Base-by-base conservation (phyloP, 1,139 yeast genomes). In the Meyerozyma elateridarum region DNA sequence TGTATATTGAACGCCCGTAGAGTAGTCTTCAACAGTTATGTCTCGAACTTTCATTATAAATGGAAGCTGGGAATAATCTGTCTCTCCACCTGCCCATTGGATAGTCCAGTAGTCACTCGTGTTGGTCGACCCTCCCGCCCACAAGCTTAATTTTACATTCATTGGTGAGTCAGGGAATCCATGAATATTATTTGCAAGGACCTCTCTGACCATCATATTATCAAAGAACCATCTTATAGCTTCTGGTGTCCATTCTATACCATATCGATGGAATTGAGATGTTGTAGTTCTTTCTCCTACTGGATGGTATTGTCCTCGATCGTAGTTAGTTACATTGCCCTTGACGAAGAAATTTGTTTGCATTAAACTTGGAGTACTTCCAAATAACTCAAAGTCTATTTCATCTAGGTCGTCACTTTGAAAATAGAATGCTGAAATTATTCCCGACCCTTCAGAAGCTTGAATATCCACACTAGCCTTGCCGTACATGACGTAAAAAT, bases 321-420 rank as follows among this genome's bases (percentile, higher is more conserved):
- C 69, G 45, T 66, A 62, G 21, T 57, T 60, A n/a, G 63, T 45
- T 7, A 58, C 52, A 36, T 68, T 63, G 1, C 76, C 76, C 39
- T 67, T 67, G 25, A 64, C 56, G 41, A 70, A 70, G 48, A 49
- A 70, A 45, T 69, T 69, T 14, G 72, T 51, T 38, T 66, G 72
- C 37, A 52, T 58, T 32, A 56, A 55, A 29, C 41, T 50, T 2
- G 47, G 49, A 34, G 59, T 54, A 11, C 64, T 61, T 3, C 75
- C 74, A 42, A 69, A 64, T 20, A 65, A 45, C 36, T 70, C 64
- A 8, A 66, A 45, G 38, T 70, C 76, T 26, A 70, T 66, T 37
- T 70, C 75, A 45, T 70, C 76, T 36, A 61, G 51, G 42, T 65
- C 73, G 38, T 68, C 69, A 37, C 69, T 60, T 43, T 69, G 75